phyloP scores from a whole-genome alignment of 2,329 filamentous ascomycete species.

The Ascochyta viciae-villosae region DNA sequence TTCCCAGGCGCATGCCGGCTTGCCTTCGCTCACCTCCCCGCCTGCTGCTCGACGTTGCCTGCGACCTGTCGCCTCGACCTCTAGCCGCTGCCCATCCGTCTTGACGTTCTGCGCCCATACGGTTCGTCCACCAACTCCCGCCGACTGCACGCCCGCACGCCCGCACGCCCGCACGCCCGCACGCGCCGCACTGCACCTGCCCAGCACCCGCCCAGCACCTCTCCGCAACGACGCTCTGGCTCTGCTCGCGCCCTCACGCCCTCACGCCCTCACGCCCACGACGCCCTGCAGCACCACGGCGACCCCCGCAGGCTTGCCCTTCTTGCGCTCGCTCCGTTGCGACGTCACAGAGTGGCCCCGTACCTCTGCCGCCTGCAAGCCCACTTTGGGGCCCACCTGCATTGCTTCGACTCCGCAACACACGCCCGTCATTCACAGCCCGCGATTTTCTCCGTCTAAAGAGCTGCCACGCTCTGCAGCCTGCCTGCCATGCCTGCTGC shows the following conservation, averaged over 20 bases:
- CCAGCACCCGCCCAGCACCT: conserved; percentile 5
- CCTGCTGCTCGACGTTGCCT: conserved; percentile 6
- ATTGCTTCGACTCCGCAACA: conserved; percentile 25
- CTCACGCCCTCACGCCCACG: background rate
- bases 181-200: conserved; percentile 4
- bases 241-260: conserved; percentile 5
- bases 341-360: conserved; percentile 28
- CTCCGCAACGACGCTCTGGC: background rate
- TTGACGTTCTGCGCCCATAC: conserved; percentile 15
- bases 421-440: conserved; percentile 24
- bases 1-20: conserved; percentile 19
- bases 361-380: conserved; percentile 34
- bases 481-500: conserved; percentile 48
- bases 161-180: no score
- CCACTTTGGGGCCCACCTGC: conserved; percentile 29
- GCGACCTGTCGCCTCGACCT: conserved; percentile 19
- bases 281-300: conserved; percentile 5
- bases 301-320: conserved; percentile 19
- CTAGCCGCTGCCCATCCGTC: conserved; percentile 22
- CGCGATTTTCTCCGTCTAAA: conserved; percentile 25
- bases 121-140: conserved; percentile 17
- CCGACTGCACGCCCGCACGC: conserved; percentile 9
- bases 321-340: conserved; percentile 21
- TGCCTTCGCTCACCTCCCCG: background rate
- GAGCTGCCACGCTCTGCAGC: conserved; percentile 38